A percentile compares a stretch with the other conserved stretches of the same genome.
These are phyloP conservation scores for Candida taoyuanica DNA, from an alignment of 805 yeast species.

Conservation along the genomic window DNA sequence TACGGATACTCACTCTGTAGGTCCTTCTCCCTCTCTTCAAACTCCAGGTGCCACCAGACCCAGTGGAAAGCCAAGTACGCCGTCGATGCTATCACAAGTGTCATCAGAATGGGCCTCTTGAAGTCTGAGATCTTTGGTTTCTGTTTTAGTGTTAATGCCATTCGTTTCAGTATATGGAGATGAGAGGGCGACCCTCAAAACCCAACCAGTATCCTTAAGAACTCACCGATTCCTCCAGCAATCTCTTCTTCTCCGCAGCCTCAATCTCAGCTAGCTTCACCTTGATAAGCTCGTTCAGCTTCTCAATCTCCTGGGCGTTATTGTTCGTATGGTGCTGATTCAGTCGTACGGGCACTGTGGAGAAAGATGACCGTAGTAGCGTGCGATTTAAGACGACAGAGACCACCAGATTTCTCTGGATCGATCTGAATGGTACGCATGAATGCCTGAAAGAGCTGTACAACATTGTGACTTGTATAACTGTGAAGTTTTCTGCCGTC, in stretches of 20 bases:
- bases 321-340: constrained; percentile 4
- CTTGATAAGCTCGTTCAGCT: constrained; percentile 19
- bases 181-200: background rate
- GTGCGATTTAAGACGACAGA: too few relatives aligned
- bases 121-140: constrained; percentile 26
- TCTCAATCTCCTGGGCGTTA: constrained; percentile 24
- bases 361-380: background rate
- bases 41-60: constrained; percentile 25
- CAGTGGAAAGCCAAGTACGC: constrained; percentile 22
- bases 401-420: too few relatives aligned
- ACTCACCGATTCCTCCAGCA: constrained; percentile 15
- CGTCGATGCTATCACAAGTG: constrained; percentile 22
- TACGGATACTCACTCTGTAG: constrained; percentile 20
- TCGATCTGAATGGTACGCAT: too few relatives aligned
- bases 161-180: background rate
- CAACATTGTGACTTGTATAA: too few relatives aligned
- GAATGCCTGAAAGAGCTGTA: too few relatives aligned
- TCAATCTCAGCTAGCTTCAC: constrained; percentile 21
- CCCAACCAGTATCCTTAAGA: background rate
- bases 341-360: background rate
- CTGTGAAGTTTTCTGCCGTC: too few relatives aligned
- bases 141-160: constrained; percentile 4
- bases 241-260: constrained; percentile 14
- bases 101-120: constrained; percentile 22
- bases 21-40: constrained; percentile 18